Base-by-base conservation (phyloP, 2,329 filamentous ascomycete species). In the Xylaria sp. region DNA sequence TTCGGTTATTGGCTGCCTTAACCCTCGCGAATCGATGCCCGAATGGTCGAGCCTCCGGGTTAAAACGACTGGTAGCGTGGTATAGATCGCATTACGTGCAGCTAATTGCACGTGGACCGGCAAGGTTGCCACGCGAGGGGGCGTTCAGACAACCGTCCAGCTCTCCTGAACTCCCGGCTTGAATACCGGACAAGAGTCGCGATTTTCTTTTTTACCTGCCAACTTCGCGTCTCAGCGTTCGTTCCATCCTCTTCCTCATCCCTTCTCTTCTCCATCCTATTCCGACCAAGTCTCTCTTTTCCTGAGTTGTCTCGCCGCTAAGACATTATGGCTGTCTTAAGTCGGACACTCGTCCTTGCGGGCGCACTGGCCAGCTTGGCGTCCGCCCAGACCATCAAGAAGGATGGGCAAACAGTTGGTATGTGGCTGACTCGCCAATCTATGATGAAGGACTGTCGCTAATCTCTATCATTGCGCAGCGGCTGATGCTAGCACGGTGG, bases 401-500 rank as follows among this genome's bases (percentile, higher is more conserved):
- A 54, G 9, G 20, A 69, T 51, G 66, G 67, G 25, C 66, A 55
- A 9, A 46, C 52, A 56, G 63, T 71, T 28, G 46, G 69, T 71
- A 65, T 8, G 69, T 55, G 41, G 10, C 0, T 9, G 18, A 48
- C 31, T 41, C 18, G 6, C 36, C 56, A 18, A 46, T 54, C 51
- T 9, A 18, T 10, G 18, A 18, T 12, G 36, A n/a, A 13, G 28
- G n/a, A 18, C 23, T 43, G 25, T 3, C 39, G 12, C 57, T 66
- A 51, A 64, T 55, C 7, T 18, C n/a, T 2, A 20, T 36, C 13
- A 52, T n/a, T 1, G 6, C 25, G 23, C 18, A 69, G 69, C 64
- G 39, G 67, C 66, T 1, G 61, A 61, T 56, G 57, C 64, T 49
- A 56, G 8, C 5, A 69, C 60, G 28, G 69, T 69, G 25, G 51